Evolutionary conservation across 805 yeast genomes (phyloP).

Genomic region (Wickerhamiella kurtzmanii): DNA sequence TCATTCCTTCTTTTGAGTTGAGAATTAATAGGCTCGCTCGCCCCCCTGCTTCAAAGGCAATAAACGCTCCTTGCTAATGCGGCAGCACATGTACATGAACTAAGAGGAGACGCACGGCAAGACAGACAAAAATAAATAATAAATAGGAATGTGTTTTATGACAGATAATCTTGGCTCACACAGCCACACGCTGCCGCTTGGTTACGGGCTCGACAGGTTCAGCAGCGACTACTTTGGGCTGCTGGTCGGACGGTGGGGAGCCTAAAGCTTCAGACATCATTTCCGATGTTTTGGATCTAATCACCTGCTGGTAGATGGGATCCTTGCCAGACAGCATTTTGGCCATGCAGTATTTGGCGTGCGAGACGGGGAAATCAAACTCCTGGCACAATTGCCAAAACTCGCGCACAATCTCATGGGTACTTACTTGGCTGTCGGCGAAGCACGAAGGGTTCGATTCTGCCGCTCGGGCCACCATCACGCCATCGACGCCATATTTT

Average conservation of each 20-base stretch:
- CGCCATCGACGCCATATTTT: slow-evolving; percentile 52
- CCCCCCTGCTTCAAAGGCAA: background rate
- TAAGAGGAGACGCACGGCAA: background rate
- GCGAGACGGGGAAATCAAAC: slow-evolving; percentile 51
- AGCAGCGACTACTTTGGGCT: too few species aligned
- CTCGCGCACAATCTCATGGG: slow-evolving; percentile 44
- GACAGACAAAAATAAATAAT: background rate
- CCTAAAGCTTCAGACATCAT: slow-evolving; percentile 9
- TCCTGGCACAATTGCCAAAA: slow-evolving; percentile 40
- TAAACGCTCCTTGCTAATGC: background rate
- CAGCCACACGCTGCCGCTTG: background rate
- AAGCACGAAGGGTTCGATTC: slow-evolving; percentile 79
- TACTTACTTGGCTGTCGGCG: slow-evolving; percentile 31
- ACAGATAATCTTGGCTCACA: too few species aligned
- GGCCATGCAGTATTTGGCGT: slow-evolving; percentile 68
- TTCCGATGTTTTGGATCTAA: slow-evolving; percentile 41
- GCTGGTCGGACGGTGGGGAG: too few species aligned
- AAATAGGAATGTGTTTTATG: background rate
- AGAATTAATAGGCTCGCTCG: background rate
- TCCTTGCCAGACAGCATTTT: slow-evolving; percentile 71
- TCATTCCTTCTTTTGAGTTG: background rate
- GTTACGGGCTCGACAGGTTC: background rate
- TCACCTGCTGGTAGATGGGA: slow-evolving; percentile 41
- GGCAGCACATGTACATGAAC: background rate
- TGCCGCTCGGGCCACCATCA: slow-evolving; percentile 88